Evolutionary conservation across 2,329 filamentous ascomycete genomes (phyloP), one percentile per base, ranked within the genome.

Genomic region (Aureobasidium musti): DNA sequence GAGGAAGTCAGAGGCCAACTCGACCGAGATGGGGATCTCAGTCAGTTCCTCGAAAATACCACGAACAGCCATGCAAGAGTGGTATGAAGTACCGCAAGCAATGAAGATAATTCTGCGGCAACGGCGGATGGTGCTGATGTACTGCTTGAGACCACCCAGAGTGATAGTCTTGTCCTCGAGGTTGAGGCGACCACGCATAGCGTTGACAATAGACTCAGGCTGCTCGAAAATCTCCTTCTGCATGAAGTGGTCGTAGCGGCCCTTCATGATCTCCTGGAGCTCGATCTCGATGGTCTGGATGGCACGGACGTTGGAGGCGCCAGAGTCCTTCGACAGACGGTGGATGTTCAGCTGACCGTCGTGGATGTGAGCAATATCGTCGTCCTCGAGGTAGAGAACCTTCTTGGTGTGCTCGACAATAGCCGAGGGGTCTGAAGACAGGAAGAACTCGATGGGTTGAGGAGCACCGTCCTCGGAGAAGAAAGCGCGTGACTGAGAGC

Each of bases 161-260:
- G 94, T 98, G 74, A 99, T 93, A 67, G 88, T 91, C 86, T 96
- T 96, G 85, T 97, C 96, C 74, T 88, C 89, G 68, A 90, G 85
- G 80, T 99, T 95, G 74, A 99, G 84, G 82, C 95, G 95, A 82
- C 95, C 95, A 88, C 95, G 92, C 95, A 99, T 99, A 72, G 95
- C 97, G 87, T 99, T 99, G 83, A 99, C 89, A 69, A 99, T 92
- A 17, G 95, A 99, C 82, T 99, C 95, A 76, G 95, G 95, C 84
- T 99, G 95, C 86, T 99, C 95, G 80, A 99, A 99, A 76, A 99
- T 99, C 81, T 99, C 95, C 88, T 99, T 99, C 80, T 99, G 95
- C 95, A 99, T 99, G 86, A 97, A 99, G 84, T 99, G 95, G 80
- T 99, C 95, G 81, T 98, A 99, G 79, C 95, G 96, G 81, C 95